Conservation (phyloP, 768 basidiomycete species). For the Leccinum obscurum region DNA sequence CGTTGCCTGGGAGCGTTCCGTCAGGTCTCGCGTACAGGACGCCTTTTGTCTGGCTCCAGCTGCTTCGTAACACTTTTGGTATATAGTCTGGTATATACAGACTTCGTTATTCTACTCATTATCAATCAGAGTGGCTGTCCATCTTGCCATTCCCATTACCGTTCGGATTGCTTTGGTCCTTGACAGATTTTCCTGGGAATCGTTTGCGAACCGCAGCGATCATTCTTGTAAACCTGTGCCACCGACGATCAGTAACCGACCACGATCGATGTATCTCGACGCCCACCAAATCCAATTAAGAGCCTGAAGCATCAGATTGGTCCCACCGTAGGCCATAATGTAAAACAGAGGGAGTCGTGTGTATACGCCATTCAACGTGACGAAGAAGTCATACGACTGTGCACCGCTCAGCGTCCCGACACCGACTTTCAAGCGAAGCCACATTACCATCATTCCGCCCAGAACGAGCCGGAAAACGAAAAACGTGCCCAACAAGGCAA, state of each 20-base stretch:
- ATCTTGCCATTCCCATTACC: slow-evolving; percentile 19
- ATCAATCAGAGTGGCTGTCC: background rate
- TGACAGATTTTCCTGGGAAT: slow-evolving; percentile 39
- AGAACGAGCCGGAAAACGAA: slow-evolving; percentile 70
- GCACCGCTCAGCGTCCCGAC: slow-evolving; percentile 5
- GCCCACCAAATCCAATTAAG: slow-evolving; percentile 82
- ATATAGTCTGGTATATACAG: slow-evolving; percentile 19
- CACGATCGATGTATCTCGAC: background rate
- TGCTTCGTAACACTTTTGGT: slow-evolving; percentile 6
- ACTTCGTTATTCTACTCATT: background rate
- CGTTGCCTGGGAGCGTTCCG: slow-evolving; percentile 74
- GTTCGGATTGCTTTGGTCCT: slow-evolving; percentile 18
- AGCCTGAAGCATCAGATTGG: slow-evolving; percentile 65
- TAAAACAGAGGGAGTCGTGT: slow-evolving; percentile 53
- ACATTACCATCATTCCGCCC: slow-evolving; percentile 50
- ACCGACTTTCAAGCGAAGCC: background rate
- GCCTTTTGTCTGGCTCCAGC: slow-evolving; percentile 40
- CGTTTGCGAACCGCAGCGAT: slow-evolving; percentile 62
- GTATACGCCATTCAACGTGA: slow-evolving; percentile 55
- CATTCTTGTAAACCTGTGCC: slow-evolving; percentile 69
- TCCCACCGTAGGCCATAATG: slow-evolving; percentile 49
- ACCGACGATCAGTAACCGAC: background rate
- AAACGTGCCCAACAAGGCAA: slow-evolving; percentile 65
- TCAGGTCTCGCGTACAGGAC: slow-evolving; percentile 56
- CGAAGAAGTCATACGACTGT: slow-evolving; percentile 68